Evolutionary conservation across 2,329 filamentous ascomycete species (phyloP), one percentile per base, ranked within the genome.

Genomic region (Colletotrichum noveboracense): DNA sequence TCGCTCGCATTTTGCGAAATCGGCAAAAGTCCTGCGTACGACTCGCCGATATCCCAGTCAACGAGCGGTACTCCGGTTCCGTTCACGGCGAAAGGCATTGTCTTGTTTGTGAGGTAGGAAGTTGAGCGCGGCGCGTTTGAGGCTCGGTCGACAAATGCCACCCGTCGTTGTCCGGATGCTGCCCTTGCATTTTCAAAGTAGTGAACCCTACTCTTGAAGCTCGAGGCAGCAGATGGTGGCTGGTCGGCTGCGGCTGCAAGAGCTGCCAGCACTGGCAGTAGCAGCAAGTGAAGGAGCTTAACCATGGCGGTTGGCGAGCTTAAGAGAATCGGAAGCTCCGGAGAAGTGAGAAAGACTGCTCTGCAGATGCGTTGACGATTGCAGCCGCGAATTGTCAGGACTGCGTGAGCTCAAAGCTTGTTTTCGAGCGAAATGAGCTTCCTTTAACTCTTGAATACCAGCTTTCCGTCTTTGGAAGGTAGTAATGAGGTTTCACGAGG

Each of bases 31-130:
- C 92, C 92, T 32, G 92, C 89, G 78, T 93, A 93, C 0, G 89
- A 92, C 82, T 94, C 91, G 68, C 90, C 90, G 61, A 94, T 85
- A 76, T 95, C 93, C 77, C 94, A 96, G 28, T 88, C 80, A 1
- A 95, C 92, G 21, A 94, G 92, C 0, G 94, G 94, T 60, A 95
- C 90, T 1, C 84, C 86, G 4, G 87, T 89, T 4, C 93, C 91
- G 78, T 95, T 90, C 60, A 94, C 91, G 30, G 88, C 89, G 77
- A 92, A 94, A 14, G n/a, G 30, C 30, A 38, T 32, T 7, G 62
- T 58, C 16, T 55, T 32, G 1, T 72, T 36, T 9, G 34, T 72
- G n/a, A 52, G 43, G 12, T n/a, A 72, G 26, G 34, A 72, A 52
- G 16, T 38, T 43, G 12, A 64, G 60, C 18, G 56, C 7, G 30